Conservation (phyloP, 768 basidiomycete species). For the Calocera cornea region DNA sequence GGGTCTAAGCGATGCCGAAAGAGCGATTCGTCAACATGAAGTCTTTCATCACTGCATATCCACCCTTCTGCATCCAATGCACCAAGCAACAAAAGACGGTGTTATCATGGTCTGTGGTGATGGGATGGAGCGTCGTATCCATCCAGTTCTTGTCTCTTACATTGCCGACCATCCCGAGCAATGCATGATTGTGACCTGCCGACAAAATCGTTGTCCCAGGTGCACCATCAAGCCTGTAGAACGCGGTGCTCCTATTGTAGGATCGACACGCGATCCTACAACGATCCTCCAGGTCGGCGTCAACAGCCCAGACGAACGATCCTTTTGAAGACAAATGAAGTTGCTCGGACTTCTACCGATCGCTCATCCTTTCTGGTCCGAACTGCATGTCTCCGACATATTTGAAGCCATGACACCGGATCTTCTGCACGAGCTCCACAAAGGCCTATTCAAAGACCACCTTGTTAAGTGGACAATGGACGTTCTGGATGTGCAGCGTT, state of each 20-base stretch:
- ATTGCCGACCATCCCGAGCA: constrained; percentile 15
- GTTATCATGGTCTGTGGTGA: too few species aligned
- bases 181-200: constrained; percentile 6
- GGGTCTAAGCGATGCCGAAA: too few species aligned
- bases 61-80: too few species aligned
- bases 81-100: too few species aligned
- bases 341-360: constrained; percentile 13
- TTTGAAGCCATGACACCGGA: constrained; percentile 29
- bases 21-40: too few species aligned
- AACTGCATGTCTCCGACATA: constrained; percentile 31
- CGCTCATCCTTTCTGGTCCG: constrained; percentile 29
- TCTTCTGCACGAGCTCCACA: constrained; percentile 36
- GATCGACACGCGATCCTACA: background rate
- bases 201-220: constrained; percentile 7
- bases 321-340: constrained; percentile 21
- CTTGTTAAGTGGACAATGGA: constrained; percentile 26
- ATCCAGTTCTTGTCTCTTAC: too few species aligned
- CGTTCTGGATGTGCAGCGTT: constrained; percentile 9
- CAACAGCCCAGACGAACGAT: too few species aligned
- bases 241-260: background rate
- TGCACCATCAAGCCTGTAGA: constrained; percentile 7
- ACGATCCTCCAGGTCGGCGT: constrained; percentile 12
- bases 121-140: too few species aligned
- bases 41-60: too few species aligned
- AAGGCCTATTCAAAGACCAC: constrained; percentile 37